Percentiles rank a stretch among this genome's conserved stretches.
These are phyloP conservation scores for Penicillium coprophilum DNA, from an alignment of 495 filamentous ascomycete species.

Conservation along the genomic window DNA sequence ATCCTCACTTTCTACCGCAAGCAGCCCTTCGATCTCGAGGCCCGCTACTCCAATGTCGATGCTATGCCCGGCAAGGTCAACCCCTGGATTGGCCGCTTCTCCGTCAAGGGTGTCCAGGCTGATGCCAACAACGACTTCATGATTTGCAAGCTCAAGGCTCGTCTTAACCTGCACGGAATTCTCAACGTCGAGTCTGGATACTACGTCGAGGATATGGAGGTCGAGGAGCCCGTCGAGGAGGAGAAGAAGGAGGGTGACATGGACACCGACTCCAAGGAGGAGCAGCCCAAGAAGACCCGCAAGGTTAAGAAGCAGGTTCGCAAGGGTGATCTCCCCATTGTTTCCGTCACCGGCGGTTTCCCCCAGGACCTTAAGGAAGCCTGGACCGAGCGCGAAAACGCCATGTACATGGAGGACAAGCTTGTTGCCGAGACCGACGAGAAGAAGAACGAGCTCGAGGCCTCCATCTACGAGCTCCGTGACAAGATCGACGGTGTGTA, in stretches of 20 bases:
- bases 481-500: conserved; percentile 92
- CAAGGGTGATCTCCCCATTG: conserved; percentile 93
- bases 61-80: conserved; percentile 86
- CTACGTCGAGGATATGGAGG: conserved; percentile 96
- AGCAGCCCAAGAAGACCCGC: conserved; percentile 85
- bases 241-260: conserved; percentile 74
- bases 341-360: conserved; percentile 75
- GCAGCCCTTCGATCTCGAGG: conserved; percentile 95
- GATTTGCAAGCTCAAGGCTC: conserved; percentile 99
- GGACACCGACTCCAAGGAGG: conserved; percentile 78
- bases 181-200: conserved; percentile 97
- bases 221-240: conserved; percentile 87
- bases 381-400: conserved; percentile 73
- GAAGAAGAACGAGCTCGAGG: conserved; percentile 99
- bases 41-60: conserved; percentile 85
- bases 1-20: conserved; percentile 99
- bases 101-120: conserved; percentile 84
- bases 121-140: conserved; percentile 90
- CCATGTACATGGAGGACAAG: conserved; percentile 98
- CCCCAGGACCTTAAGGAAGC: conserved; percentile 65
- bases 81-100: conserved; percentile 95
- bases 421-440: conserved; percentile 97
- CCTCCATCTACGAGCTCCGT: conserved; percentile 92
- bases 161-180: conserved; percentile 94
- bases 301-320: conserved; percentile 99